phyloP scores from a whole-genome alignment of 108 stramenopile genomes.

The Tribonema minus region DNA sequence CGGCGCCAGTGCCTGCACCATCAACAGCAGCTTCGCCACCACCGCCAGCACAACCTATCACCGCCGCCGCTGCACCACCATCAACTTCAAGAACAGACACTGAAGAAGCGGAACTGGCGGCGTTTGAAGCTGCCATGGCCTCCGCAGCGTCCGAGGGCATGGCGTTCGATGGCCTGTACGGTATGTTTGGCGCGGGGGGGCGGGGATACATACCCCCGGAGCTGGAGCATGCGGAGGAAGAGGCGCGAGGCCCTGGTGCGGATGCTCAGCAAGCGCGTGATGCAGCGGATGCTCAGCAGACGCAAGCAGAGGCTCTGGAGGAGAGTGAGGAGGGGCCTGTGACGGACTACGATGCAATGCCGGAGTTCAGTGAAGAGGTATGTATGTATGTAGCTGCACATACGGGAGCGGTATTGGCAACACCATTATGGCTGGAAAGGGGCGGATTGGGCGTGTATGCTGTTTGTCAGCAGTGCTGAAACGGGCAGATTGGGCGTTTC shows the following conservation, averaged over 20 bases:
- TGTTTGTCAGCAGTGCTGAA: too few species aligned
- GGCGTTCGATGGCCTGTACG: background rate
- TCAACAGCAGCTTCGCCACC: background rate
- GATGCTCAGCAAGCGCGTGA: background rate
- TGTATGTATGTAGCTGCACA: background rate
- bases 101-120: slow-evolving; percentile 10
- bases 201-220: background rate
- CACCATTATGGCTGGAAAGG: background rate
- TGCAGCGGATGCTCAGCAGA: background rate
- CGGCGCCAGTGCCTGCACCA: background rate
- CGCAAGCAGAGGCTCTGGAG: background rate
- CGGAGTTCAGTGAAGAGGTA: background rate
- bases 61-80: background rate
- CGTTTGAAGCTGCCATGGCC: slow-evolving; percentile 7
- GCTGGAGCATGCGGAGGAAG: background rate
- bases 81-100: background rate
- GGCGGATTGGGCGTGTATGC: too few species aligned
- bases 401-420: background rate
- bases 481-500: too few species aligned
- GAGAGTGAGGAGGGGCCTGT: background rate
- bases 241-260: background rate
- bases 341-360: slow-evolving; percentile 40
- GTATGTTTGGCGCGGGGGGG: background rate
- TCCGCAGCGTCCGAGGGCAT: background rate
- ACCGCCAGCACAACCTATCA: background rate